Percentiles rank a stretch among this genome's conserved stretches.
phyloP scores from a whole-genome alignment of 352 stramenopile genomes.

The Blastocystis sp. region DNA sequence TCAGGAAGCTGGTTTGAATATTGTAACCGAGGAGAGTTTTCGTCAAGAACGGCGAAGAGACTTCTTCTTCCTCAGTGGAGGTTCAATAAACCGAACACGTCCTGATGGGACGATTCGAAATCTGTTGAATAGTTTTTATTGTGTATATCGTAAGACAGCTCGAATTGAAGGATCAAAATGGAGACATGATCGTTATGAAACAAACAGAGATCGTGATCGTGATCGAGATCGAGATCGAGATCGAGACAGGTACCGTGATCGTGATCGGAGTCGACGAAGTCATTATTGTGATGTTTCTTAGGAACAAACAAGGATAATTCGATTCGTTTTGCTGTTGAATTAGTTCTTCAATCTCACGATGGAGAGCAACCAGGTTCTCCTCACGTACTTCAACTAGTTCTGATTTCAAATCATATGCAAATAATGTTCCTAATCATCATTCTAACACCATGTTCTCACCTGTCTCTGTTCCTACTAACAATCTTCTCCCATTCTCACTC shows the following conservation, averaged over 20 bases:
- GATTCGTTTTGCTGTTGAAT: background rate
- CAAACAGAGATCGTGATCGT: background rate
- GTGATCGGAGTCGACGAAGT: background rate
- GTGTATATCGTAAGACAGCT: background rate
- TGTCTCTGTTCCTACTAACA: slow-evolving; percentile 15
- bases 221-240: background rate
- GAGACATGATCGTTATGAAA: slow-evolving; percentile 6
- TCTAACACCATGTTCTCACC: background rate
- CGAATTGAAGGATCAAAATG: background rate
- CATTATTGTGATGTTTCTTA: background rate
- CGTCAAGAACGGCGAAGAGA: background rate
- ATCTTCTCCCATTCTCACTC: slow-evolving; percentile 16
- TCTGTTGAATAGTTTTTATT: slow-evolving; percentile 30
- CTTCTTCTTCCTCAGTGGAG: background rate
- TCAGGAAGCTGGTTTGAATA: background rate
- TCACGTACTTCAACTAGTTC: slow-evolving; percentile 27
- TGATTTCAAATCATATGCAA: slow-evolving; percentile 1
- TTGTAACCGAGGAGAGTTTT: background rate
- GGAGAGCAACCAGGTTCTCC: background rate
- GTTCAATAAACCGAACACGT: background rate
- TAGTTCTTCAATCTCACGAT: background rate
- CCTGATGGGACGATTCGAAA: background rate
- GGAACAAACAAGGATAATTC: background rate
- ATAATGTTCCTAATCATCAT: background rate
- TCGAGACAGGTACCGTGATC: background rate